Evolutionary conservation across 2,329 filamentous ascomycete genomes (phyloP), one percentile per base, ranked within the genome.

Genomic region (Pseudomassariella vexata): DNA sequence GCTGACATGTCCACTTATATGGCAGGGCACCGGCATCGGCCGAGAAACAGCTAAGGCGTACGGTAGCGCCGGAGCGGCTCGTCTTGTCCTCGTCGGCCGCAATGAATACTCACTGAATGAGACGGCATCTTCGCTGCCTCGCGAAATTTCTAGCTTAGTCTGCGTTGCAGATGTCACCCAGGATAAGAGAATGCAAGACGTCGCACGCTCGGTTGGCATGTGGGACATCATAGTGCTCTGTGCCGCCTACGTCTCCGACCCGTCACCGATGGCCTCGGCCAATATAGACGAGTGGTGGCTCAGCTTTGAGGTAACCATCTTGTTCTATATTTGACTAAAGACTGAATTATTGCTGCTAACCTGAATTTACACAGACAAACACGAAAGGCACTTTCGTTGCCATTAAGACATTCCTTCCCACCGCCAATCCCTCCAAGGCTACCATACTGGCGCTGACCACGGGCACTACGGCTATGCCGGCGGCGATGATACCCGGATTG

Each of bases 261-360:
- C 28, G 5, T 11, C 17, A 5, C 5, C 28, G n/a, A 30, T 30
- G n/a, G 28, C 12, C 11, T 5, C 9, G 9, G 37, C 47, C 6
- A 20, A 35, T 21, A 42, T 35, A 18, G 31, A 37, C 5, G 45
- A 42, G n/a, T 48, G 43, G 32, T 46, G 45, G 45, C 34, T 44
- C 23, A 36, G 24, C 12, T 49, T 46, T 18, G 48, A 50, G 44
- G 47, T 47, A 24, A 28, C 34, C n/a, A n/a, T n/a, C n/a, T n/a
- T n/a, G n/a, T n/a, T n/a, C n/a, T n/a, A n/a, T n/a, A n/a, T n/a
- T n/a, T n/a, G n/a, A n/a, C n/a, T n/a, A n/a, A n/a, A n/a, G n/a
- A n/a, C n/a, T n/a, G 23, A n/a, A 3, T 8, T 6, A 4, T 18
- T 6, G 16, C n/a, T 29, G 27, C 26, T 28, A 11, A 19, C 5